Evolutionary conservation across 2,329 filamentous ascomycete genomes (phyloP).

Genomic region (Pyrenochaeta sp.): DNA sequence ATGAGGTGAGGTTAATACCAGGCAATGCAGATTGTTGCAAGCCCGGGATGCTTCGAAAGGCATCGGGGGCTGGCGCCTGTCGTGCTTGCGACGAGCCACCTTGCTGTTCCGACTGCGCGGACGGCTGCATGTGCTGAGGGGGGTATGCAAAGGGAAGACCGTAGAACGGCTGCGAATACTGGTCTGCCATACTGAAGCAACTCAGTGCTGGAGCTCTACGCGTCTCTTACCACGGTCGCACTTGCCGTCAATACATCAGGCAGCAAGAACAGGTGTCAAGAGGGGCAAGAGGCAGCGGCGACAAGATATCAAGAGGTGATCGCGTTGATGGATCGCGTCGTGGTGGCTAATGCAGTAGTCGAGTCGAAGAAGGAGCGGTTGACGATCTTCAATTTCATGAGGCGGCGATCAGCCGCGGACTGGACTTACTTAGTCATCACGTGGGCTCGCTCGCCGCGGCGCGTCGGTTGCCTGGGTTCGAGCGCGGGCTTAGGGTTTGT

Average conservation of each 20-base stretch:
- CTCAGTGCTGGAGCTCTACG: conserved; percentile 17
- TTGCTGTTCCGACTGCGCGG: conserved; percentile 13
- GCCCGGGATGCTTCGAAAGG: conserved; percentile 22
- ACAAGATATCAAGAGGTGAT: conserved; percentile 1
- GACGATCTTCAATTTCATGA: conserved; percentile 11
- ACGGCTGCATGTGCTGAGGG: conserved; percentile 18
- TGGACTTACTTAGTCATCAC: conserved; percentile 4
- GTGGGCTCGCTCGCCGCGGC: conserved; percentile 9
- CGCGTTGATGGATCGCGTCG: conserved; percentile 12
- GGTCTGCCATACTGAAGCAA: conserved; percentile 39
- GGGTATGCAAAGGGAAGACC: conserved; percentile 34
- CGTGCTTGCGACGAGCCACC: conserved; percentile 17
- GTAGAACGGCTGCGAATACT: conserved; percentile 37
- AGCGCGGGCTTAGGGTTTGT: conserved; percentile 12
- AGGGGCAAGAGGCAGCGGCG: conserved; percentile 9
- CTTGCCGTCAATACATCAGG: conserved; percentile 26
- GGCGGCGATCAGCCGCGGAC: neutral
- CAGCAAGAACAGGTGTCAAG: neutral
- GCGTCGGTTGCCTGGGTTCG: conserved; percentile 18
- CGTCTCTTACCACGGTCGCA: conserved; percentile 22
- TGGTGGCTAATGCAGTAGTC: neutral
- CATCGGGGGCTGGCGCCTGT: conserved; percentile 19
- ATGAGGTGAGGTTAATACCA: conserved; percentile 34
- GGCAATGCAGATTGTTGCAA: conserved; percentile 23
- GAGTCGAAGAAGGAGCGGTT: neutral